These are phyloP conservation scores for Hypoxylon rubiginosum DNA, from an alignment of 2,329 filamentous ascomycete species.

Conservation along the genomic window DNA sequence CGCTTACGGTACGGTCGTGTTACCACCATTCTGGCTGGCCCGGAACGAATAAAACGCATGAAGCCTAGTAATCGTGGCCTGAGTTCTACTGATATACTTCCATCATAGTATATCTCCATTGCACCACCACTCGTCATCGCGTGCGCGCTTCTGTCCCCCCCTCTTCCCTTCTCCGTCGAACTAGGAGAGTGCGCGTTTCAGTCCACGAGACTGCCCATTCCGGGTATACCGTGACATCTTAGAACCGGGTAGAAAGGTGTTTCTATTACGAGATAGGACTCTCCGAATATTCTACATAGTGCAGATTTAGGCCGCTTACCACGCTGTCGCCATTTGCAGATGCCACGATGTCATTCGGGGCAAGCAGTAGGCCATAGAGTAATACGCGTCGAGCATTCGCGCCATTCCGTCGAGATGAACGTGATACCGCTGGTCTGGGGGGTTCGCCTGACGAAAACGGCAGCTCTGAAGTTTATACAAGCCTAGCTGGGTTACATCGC, in stretches of 20 bases:
- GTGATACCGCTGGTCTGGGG: conserved; percentile 27
- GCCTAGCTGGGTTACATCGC: conserved; percentile 36
- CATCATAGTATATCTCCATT: conserved; percentile 8
- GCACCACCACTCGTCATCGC: conserved; percentile 10
- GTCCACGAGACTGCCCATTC: conserved; percentile 6
- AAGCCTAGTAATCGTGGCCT: no score
- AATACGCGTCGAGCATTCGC: conserved; percentile 26
- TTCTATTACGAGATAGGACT: conserved; percentile 29
- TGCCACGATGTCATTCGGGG: conserved; percentile 32
- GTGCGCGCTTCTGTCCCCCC: no score
- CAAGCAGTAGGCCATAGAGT: conserved; percentile 11
- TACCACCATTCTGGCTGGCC: no score
- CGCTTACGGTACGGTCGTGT: no score
- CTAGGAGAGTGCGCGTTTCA: conserved; percentile 10
- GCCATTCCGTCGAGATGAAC: conserved; percentile 36
- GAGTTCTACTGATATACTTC: conserved; percentile 1
- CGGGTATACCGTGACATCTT: no score
- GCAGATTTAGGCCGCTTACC: conserved; percentile 6
- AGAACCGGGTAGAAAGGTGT: no score
- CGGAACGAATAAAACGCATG: no score
- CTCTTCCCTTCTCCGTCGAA: conserved; percentile 4
- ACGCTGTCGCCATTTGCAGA: conserved; percentile 33
- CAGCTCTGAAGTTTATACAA: conserved; percentile 41
- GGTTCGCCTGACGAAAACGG: conserved; percentile 32
- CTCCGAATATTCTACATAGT: conserved; percentile 2